Base-by-base conservation (phyloP, 2,329 filamentous ascomycete species). In the Aspergillus unguis region DNA sequence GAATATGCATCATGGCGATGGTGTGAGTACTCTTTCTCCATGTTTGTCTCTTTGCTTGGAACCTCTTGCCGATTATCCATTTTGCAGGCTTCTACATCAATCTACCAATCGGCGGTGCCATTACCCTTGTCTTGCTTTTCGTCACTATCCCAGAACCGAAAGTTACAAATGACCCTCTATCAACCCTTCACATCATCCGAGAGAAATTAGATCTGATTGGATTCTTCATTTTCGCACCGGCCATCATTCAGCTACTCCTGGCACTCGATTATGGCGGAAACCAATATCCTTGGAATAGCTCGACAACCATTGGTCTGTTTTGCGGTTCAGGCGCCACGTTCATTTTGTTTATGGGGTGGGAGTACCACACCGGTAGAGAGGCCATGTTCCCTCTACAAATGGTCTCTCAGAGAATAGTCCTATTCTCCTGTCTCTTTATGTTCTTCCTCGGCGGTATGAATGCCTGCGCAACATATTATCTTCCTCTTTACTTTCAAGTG, bases 1-100 rank as follows among this genome's bases (percentile, higher is more conserved):
- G 57, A 70, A 33, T 64, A 71, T 35, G 48, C 51, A 11, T 59
- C 32, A 11, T 33, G 32, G 32, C 32, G 32, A 8, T 33, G 32
- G 32, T 33, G 32, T 33, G 11, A 33, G 58, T 48, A 31, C 17
- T 36, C 26, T 33, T 8, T 27, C 36, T 25, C 17, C 17, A 17
- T 17, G 17, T 33, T 33, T 33, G 32, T 11, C 11, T 33, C 11
- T 11, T 33, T 33, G 8, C 8, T 33, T 33, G 32, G 32, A 33
- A 33, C 32, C 8, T 33, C 17, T 17, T 17, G 17, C 17, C 17
- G 17, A 33, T 33, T 11, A 8, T 8, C 8, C 32, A 33, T 33
- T 11, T 33, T 11, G 32, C 32, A 33, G 32, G 32, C 32, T 33
- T 33, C 32, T 33, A 33, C 32, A 33, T 33, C 32, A 33, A 33